phyloP scores from a whole-genome alignment of 768 basidiomycete species.

The Pulveroboletus sp. region DNA sequence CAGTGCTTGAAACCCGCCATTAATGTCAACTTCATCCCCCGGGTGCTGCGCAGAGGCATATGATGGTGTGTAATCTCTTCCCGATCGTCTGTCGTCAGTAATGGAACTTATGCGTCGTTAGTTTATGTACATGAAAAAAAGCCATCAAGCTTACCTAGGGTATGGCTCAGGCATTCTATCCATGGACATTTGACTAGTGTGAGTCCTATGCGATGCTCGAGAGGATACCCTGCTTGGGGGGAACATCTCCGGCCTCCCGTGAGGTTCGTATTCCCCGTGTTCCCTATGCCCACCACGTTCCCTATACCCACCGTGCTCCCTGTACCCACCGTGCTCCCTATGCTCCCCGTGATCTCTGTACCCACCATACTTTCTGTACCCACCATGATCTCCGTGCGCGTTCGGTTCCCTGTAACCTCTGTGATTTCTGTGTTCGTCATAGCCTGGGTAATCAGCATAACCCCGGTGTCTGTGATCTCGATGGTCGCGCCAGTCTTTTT shows the following conservation, averaged over 20 bases:
- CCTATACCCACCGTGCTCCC: not conserved
- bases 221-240: slow-evolving; percentile 23
- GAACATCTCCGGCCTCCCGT: slow-evolving; percentile 12
- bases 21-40: slow-evolving; percentile 25
- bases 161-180: slow-evolving; percentile 15
- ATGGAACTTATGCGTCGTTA: slow-evolving; percentile 18
- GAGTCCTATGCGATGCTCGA: slow-evolving; percentile 27
- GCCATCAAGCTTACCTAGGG: slow-evolving; percentile 15
- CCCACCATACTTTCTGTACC: slow-evolving; percentile 11
- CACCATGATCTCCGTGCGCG: slow-evolving; percentile 4
- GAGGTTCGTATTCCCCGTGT: slow-evolving; percentile 11
- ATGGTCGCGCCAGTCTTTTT: slow-evolving; percentile 16
- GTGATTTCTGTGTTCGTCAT: slow-evolving; percentile 17
- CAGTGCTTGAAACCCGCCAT: slow-evolving; percentile 18
- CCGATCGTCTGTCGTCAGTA: slow-evolving; percentile 26
- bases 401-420: slow-evolving; percentile 7
- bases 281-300: slow-evolving; percentile 16
- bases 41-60: slow-evolving; percentile 12
- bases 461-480: slow-evolving; percentile 21
- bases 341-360: slow-evolving; percentile 9
- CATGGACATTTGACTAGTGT: slow-evolving; percentile 17
- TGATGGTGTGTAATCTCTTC: slow-evolving; percentile 19
- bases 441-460: slow-evolving; percentile 12
- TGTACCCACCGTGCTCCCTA: slow-evolving; percentile 2
- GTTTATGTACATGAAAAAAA: not conserved